phyloP scores from a whole-genome alignment of 768 basidiomycete genomes.

The Phallus indusiatus region DNA sequence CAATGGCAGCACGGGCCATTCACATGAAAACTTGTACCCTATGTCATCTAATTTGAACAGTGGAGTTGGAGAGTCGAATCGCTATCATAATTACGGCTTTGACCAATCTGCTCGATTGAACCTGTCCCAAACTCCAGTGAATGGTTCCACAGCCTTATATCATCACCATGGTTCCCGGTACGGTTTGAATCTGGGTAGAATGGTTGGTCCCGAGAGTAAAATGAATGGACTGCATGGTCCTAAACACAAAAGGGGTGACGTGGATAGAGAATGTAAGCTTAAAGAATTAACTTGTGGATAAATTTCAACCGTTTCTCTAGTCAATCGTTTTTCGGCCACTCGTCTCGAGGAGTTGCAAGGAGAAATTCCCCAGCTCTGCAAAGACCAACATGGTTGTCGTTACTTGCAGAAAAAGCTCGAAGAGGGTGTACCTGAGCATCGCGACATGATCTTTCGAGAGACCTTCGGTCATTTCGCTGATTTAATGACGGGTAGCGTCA shows the following conservation, averaged over 20 bases:
- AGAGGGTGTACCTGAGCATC: conserved; percentile 89
- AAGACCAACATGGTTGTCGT: conserved; percentile 98
- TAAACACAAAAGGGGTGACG: conserved; percentile 90
- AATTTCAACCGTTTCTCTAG: conserved; percentile 27
- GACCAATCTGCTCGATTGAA: conserved; percentile 36
- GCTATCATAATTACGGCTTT: conserved; percentile 50
- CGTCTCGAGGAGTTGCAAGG: conserved; percentile 92
- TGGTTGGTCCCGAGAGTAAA: conserved; percentile 53
- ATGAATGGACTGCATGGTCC: conserved; percentile 88
- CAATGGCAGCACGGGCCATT: neutral
- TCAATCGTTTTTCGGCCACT: conserved; percentile 95
- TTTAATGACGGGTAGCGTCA: conserved; percentile 80
- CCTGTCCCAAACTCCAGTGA: conserved; percentile 20
- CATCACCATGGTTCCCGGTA: conserved; percentile 73
- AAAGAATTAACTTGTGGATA: too few species aligned
- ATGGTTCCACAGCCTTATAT: conserved; percentile 68
- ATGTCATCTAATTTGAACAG: conserved; percentile 41
- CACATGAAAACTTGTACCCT: conserved; percentile 40
- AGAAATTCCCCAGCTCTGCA: conserved; percentile 90
- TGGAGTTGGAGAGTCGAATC: conserved; percentile 19
- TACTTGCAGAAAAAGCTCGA: conserved; percentile 99
- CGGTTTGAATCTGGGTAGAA: conserved; percentile 55
- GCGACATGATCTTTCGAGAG: conserved; percentile 99
- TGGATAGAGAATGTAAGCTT: conserved; percentile 72
- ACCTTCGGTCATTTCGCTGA: conserved; percentile 97